Base-by-base conservation (phyloP, 345 rosid genomes). In the Cardiospermum halicacabum region DNA sequence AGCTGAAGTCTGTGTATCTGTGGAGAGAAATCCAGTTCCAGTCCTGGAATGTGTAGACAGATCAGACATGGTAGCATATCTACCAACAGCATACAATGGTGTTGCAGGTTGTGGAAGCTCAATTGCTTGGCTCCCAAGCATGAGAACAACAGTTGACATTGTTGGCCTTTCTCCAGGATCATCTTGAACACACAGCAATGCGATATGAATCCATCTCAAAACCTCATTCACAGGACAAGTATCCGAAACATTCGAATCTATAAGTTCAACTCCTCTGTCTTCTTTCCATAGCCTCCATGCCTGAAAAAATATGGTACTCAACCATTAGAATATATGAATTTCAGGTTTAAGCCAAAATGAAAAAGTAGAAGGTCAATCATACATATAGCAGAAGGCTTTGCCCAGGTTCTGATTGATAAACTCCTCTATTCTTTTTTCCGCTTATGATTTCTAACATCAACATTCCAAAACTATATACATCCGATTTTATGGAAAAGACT, bases 401-500 rank as follows among this genome's bases (percentile, higher is more conserved):
- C 16, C 67, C 69, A 16, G 56, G 42, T 0, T 78, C 74, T 1
- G 51, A 57, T 21, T 58, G 55, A 72, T 65, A 54, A 15, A 76
- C 58, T 1, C 80, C 75, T 50, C 67, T 75, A 66, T 65, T 80
- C 74, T 65, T 85, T 67, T 71, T 74, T 10, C 86, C 81, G 36
- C 75, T 68, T 34, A 83, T 58, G 49, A 82, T 81, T 54, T 82
- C 84, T 13, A 82, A 47, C 58, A 79, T 12, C 13, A 81, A 58
- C 4, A 81, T 43, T 43, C 88, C 83, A 28, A 78, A 85, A 63
- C 85, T 82, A 27, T 75, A 81, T 5, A 85, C 82, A 75, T 85
- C 84, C 0, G 81, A 81, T 65, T 85, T 83, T 8, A 69, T 67
- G 0, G 85, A 83, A 54, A 85, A 75, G 11, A 50, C 8, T 9